Base-by-base conservation (phyloP, 2,329 filamentous ascomycete species). In the Sodiomyces alkalinus region DNA sequence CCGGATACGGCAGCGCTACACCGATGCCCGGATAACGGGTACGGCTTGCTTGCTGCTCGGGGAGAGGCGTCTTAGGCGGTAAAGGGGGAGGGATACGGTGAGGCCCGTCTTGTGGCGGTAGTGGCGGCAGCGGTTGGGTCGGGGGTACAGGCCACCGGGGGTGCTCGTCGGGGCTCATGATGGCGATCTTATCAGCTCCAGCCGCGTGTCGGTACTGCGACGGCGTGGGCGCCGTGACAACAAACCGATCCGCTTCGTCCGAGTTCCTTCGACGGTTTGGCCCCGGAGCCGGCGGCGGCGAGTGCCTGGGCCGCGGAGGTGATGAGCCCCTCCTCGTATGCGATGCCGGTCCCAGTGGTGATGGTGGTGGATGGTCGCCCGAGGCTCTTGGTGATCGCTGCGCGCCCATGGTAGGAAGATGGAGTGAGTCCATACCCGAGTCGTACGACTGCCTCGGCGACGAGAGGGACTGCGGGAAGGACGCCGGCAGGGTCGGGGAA, bases 61-160 rank as follows among this genome's bases (percentile, higher is more conserved):
- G 69, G 4, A 85, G 63, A 0, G 79, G 79, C 2, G 76, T 83
- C 51, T 87, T 86, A 7, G 80, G 80, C 11, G 80, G 80, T 19
- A 83, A 46, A 1, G 80, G 79, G 5, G 80, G 80, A 4, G 79
- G 73, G 24, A 37, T 28, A 15, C 33, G 32, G 17, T 42, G 50
- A 39, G 60, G 50, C 39, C 61, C 40, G 29, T 54, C 44, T 16
- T 47, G n/a, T n/a, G n/a, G n/a, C n/a, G n/a, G 43, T 17, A 48
- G 44, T 12, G 34, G 38, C 36, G 49, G 42, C 35, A 44, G 20
- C 7, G 41, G 41, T 17, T 42, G 41, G 7, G 15, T 5, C 4
- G 27, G 19, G 11, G 20, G 20, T n/a, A 23, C 20, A 9, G 23
- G 27, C 35, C 48, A 53, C 32, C 55, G 55, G 0, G 70, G 64